phyloP scores from a whole-genome alignment of 495 filamentous ascomycete genomes.

The Neurospora intermedia region DNA sequence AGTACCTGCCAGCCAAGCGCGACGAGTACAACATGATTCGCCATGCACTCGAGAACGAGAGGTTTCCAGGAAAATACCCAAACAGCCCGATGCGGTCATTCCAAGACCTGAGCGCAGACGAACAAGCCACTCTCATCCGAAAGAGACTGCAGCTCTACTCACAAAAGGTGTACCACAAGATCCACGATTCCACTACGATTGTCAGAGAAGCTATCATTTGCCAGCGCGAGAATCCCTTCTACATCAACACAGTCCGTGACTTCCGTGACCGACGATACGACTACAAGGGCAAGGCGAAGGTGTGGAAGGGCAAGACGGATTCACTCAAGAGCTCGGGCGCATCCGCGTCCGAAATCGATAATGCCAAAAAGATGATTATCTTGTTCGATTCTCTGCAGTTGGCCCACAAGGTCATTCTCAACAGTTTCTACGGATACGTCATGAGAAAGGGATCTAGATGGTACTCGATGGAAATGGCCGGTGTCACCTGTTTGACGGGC shows the following conservation, averaged over 20 bases:
- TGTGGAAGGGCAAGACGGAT: conserved; percentile 95
- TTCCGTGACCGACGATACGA: conserved; percentile 96
- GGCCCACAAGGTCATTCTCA: conserved; percentile 97
- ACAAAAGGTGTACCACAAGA: conserved; percentile 99
- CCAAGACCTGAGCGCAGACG: conserved; percentile 68
- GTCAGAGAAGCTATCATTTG: conserved; percentile 96
- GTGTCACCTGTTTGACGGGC: conserved; percentile 94
- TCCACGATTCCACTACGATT: conserved; percentile 89
- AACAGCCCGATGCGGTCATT: conserved; percentile 64
- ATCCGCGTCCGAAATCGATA: conserved; percentile 65
- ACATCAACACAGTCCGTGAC: conserved; percentile 88
- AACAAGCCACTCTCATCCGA: conserved; percentile 71
- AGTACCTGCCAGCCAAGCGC: conserved; percentile 89
- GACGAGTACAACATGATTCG: conserved; percentile 99
- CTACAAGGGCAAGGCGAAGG: conserved; percentile 96
- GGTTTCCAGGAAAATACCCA: conserved; percentile 66
- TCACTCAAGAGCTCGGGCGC: conserved; percentile 74
- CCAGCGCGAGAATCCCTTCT: conserved; percentile 97
- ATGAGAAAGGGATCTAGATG: conserved; percentile 98
- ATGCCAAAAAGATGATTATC: conserved; percentile 97
- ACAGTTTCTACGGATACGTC: conserved; percentile 98
- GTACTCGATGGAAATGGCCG: conserved; percentile 99
- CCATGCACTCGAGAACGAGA: conserved; percentile 84
- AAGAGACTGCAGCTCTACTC: conserved; percentile 88
- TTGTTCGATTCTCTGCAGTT: conserved; percentile 93